Conservation (phyloP, 129 eudicot species). For the Logfia minima region DNA sequence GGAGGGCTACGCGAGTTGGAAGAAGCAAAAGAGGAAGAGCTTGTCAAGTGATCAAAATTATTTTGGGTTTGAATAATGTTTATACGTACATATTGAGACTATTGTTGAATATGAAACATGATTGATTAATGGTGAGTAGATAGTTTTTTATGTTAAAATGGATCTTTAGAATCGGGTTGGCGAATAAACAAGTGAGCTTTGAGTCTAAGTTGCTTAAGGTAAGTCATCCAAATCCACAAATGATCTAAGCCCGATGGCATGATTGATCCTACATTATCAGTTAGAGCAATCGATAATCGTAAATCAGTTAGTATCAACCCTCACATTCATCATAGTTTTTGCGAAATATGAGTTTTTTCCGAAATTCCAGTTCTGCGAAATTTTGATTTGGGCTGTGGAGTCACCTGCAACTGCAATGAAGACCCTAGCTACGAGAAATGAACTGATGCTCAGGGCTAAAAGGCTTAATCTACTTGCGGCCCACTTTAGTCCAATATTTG, state of each 20-base stretch:
- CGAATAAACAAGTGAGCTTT: neutral
- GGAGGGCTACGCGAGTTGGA: conserved; percentile 83
- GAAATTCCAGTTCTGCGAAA: too few species aligned
- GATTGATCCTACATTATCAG: neutral
- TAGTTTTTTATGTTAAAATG: conserved; percentile 4
- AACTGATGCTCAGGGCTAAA: too few species aligned
- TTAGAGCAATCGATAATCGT: neutral
- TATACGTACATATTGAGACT: conserved; percentile 15
- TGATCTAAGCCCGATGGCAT: neutral
- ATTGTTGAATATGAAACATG: conserved; percentile 8
- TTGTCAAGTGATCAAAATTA: conserved; percentile 35
- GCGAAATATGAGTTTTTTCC: too few species aligned
- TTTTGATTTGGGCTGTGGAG: too few species aligned
- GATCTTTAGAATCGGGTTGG: neutral
- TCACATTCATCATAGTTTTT: too few species aligned
- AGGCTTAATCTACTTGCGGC: too few species aligned
- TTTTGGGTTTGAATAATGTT: conserved; percentile 13
- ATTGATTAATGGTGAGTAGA: neutral
- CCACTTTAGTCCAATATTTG: too few species aligned
- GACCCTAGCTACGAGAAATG: too few species aligned
- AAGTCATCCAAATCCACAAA: neutral
- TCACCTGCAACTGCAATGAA: too few species aligned
- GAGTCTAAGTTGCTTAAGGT: neutral
- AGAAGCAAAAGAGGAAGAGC: conserved; percentile 78
- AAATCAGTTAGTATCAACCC: too few species aligned